Conservation (phyloP, 352 stramenopile genomes). For the Thalassiosira ordinaria region DNA sequence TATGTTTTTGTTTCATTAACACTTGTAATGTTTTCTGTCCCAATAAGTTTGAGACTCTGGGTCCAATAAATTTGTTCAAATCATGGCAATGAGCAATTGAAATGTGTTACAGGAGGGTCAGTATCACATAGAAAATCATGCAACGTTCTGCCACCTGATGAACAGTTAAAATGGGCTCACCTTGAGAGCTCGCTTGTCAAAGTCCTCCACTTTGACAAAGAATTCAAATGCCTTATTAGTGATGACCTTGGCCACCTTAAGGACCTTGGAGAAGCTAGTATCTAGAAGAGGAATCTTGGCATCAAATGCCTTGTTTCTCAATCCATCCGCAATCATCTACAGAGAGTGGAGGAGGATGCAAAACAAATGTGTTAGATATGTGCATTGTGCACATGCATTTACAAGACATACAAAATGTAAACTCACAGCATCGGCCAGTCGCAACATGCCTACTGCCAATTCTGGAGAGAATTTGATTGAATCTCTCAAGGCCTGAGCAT, state of each 20-base stretch:
- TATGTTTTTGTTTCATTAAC: conserved; percentile 14
- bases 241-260: conserved; percentile 33
- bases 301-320: conserved; percentile 40
- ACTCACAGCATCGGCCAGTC: conserved; percentile 22
- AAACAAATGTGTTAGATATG: too few relatives aligned
- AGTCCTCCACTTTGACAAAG: conserved; percentile 36
- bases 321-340: conserved; percentile 15
- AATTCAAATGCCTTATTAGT: conserved; percentile 43
- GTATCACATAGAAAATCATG: too few relatives aligned
- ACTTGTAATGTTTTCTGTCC: background rate
- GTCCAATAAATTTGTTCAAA: too few relatives aligned
- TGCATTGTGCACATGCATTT: background rate
- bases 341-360: background rate
- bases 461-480: conserved; percentile 39
- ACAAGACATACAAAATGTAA: background rate
- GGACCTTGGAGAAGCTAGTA: conserved; percentile 32
- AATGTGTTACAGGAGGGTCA: too few relatives aligned
- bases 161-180: too few relatives aligned
- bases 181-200: conserved; percentile 38
- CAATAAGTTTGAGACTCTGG: conserved; percentile 20
- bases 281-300: conserved; percentile 42
- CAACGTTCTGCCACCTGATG: too few relatives aligned
- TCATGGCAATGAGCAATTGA: too few relatives aligned
- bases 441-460: conserved; percentile 32
- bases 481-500: conserved; percentile 29